Conservation (phyloP, 106 monocot species). For the Posidonia australis region DNA sequence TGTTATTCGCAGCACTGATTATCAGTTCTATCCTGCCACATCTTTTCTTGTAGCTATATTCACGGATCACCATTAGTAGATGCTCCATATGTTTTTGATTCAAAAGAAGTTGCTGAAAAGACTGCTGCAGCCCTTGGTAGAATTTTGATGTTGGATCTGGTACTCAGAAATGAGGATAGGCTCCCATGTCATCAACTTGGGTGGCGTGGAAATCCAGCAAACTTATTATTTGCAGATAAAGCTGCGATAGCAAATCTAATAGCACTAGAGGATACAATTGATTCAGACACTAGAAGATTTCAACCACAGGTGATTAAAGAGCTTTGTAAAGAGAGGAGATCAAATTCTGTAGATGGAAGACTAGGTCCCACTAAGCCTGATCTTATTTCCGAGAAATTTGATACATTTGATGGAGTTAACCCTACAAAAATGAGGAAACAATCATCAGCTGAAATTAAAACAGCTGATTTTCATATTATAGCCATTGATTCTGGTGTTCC, state of each 20-base stretch:
- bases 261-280: slow-evolving; percentile 18
- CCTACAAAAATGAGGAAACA: slow-evolving; percentile 2
- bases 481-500: slow-evolving; percentile 91
- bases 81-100: slow-evolving; percentile 46
- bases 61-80: slow-evolving; percentile 84
- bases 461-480: slow-evolving; percentile 40
- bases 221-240: slow-evolving; percentile 50
- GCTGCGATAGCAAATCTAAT: slow-evolving; percentile 9
- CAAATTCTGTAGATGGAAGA: slow-evolving; percentile 29
- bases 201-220: slow-evolving; percentile 93
- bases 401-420: slow-evolving; percentile 4
- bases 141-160: slow-evolving; percentile 68
- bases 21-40: neutral
- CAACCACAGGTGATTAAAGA: slow-evolving; percentile 13
- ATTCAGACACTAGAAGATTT: slow-evolving; percentile 20
- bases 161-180: slow-evolving; percentile 91
- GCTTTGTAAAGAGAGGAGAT: slow-evolving; percentile 42
- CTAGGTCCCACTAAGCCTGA: slow-evolving; percentile 8
- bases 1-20: neutral
- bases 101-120: slow-evolving; percentile 34
- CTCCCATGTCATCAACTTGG: slow-evolving; percentile 73
- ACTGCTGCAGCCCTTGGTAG: slow-evolving; percentile 60
- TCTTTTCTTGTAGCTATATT: slow-evolving; percentile 49
- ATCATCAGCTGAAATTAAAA: slow-evolving; percentile 6
- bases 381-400: slow-evolving; percentile 14